Base-by-base conservation (phyloP, 1,139 yeast species). In the Blastobotrys apis region DNA sequence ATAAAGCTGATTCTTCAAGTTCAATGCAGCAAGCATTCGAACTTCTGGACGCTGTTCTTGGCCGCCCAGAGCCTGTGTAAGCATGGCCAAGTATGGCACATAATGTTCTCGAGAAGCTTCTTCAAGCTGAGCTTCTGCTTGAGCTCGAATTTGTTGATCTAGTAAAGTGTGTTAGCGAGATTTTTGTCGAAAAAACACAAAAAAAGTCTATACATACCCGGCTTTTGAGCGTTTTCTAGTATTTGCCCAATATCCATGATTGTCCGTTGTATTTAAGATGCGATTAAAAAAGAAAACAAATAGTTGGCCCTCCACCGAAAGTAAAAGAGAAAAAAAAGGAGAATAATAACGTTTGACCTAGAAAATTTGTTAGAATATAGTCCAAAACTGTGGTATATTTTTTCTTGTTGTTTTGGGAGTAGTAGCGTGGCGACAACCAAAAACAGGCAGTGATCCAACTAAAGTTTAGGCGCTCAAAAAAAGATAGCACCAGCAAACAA, bases 1-100 rank as follows among this genome's bases (percentile, higher is more conserved):
- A 4, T 86, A 79, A 56, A 92, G 74, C 67, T 85, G 87, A 67
- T 92, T 92, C 71, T 92, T 92, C 58, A 88, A 69, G 13, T 83
- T 86, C 52, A 92, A 72, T 39, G 94, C 95, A 3, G 98, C 96
- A 65, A 94, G 77, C 75, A 87, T 86, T 61, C 97, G 76, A 44
- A 88, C 94, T 67, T 90, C 97, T 5, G 84, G 71, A 56, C 77
- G 80, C 50, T 79, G 79, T 5, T 72, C 66, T 39, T 77, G 81
- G 58, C 82, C 80, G 33, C 81, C 82, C 53, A 92, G 73, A 25
- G 85, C 87, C 53, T 79, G 79, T 36, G 86, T 78, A 59, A 90
- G 76, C 57, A 81, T 71, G 36, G 79, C 78, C 57, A 88, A 69
- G 62, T 82, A 92, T 55, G 74, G 81, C 64, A 70, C 81, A 68